Percentiles rank a stretch among this genome's conserved stretches.
These are phyloP conservation scores for Xylaria sp. DNA, from an alignment of 2,329 filamentous ascomycete genomes.

Conservation along the genomic window DNA sequence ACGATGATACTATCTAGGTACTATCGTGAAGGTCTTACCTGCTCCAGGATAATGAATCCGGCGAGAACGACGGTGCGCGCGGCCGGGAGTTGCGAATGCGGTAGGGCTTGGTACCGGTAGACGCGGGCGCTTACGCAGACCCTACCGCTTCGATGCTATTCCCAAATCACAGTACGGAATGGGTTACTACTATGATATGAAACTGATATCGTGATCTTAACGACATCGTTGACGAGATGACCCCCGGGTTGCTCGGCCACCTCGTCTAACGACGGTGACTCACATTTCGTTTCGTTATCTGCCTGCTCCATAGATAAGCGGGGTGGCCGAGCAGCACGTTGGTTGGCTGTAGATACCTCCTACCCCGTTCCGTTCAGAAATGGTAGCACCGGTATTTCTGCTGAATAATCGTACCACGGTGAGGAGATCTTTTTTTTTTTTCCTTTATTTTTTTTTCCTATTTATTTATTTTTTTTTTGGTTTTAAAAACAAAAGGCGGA, in stretches of 20 bases:
- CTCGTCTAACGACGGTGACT: not conserved
- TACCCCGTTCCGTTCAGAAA: not conserved
- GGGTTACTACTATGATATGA: not conserved
- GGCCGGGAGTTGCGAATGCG: no score
- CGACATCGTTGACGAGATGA: no score
- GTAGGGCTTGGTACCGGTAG: no score
- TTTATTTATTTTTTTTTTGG: no score
- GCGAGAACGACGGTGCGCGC: no score
- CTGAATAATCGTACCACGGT: not conserved
- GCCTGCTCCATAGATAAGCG: not conserved
- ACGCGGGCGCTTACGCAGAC: no score
- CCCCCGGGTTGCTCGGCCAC: not conserved
- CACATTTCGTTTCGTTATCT: not conserved
- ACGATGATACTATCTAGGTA: no score
- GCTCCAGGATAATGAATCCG: no score
- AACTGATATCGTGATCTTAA: not conserved
- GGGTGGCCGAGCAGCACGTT: not conserved
- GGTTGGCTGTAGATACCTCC: not conserved
- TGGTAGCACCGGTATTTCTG: not conserved
- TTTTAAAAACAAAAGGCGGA: not conserved
- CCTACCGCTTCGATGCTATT: no score
- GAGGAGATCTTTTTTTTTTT: not conserved
- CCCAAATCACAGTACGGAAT: no score
- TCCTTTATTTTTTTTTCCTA: no score
- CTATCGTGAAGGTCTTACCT: no score